Evolutionary conservation across 192 early-diverging fungal genomes (phyloP).

Genomic region (Coemansia sp.): DNA sequence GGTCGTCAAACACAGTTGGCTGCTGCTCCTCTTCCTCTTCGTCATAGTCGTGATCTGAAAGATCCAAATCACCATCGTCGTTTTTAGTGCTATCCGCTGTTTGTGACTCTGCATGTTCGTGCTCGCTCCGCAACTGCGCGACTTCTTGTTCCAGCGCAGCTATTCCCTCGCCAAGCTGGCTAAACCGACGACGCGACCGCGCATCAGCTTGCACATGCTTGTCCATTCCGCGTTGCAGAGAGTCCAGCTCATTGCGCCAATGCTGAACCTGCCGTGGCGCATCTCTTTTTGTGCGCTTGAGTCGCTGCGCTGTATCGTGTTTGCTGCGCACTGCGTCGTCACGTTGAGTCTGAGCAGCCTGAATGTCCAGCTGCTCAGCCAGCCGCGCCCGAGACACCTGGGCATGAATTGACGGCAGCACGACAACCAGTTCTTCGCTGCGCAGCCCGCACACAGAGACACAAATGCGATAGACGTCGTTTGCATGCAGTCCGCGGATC

Average conservation of each 20-base stretch:
- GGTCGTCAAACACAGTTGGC: neutral
- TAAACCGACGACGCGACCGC: conserved; percentile 3
- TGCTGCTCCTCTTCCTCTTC: neutral
- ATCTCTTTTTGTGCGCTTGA: conserved; percentile 22
- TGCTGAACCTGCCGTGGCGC: conserved; percentile 18
- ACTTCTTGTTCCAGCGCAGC: conserved; percentile 2
- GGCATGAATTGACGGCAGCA: conserved; percentile 2
- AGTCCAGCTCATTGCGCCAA: conserved; percentile 28
- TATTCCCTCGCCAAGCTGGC: conserved; percentile 15
- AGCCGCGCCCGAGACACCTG: neutral
- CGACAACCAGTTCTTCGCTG: conserved; percentile 40
- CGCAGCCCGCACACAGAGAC: conserved; percentile 38
- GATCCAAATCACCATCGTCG: neutral
- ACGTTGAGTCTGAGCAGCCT: conserved; percentile 1
- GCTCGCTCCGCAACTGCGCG: conserved; percentile 5
- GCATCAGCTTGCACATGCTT: conserved; percentile 4
- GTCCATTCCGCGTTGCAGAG: conserved; percentile 10
- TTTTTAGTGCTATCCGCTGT: neutral
- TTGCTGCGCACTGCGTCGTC: neutral
- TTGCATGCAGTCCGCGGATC: conserved; percentile 19
- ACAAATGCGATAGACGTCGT: conserved; percentile 13
- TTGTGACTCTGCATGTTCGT: neutral
- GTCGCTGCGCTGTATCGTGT: conserved; percentile 7
- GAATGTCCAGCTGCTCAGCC: conserved; percentile 5
- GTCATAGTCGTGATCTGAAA: neutral